Evolutionary conservation across 805 yeast species (phyloP).

Genomic region (Ogataea chonburiensis): DNA sequence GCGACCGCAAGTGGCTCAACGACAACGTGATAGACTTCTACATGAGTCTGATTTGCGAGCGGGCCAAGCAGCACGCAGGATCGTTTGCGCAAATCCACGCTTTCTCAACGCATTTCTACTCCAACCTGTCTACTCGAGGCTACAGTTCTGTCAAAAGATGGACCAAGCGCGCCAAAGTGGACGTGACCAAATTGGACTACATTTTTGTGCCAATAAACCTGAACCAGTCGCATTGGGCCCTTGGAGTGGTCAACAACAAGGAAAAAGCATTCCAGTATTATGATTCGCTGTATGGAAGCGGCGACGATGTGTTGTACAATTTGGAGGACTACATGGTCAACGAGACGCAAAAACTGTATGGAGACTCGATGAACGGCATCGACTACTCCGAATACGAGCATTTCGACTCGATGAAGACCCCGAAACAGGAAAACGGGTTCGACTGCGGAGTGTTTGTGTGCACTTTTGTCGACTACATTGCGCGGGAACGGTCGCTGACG

Average conservation of each 20-base stretch:
- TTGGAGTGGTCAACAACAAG: conserved; percentile 71
- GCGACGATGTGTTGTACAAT: conserved; percentile 42
- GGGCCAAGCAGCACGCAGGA: conserved; percentile 26
- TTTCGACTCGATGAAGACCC: conserved; percentile 41
- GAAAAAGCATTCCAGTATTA: conserved; percentile 60
- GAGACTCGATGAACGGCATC: conserved; percentile 36
- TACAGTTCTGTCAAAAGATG: conserved; percentile 79
- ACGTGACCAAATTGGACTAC: conserved; percentile 60
- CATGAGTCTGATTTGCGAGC: conserved; percentile 51
- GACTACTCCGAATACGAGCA: conserved; percentile 30
- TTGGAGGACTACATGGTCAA: conserved; percentile 61
- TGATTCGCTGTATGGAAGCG: conserved; percentile 69
- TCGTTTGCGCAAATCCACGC: conserved; percentile 48
- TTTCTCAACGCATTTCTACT: conserved; percentile 87
- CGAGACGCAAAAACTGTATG: conserved; percentile 59
- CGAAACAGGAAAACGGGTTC: conserved; percentile 84
- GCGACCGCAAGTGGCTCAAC: conserved; percentile 79
- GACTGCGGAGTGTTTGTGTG: conserved; percentile 97
- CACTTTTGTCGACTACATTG: conserved; percentile 63
- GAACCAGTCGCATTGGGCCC: conserved; percentile 86
- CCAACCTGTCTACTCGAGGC: conserved; percentile 69
- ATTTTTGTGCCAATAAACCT: conserved; percentile 86
- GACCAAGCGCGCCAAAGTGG: conserved; percentile 74
- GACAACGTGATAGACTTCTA: conserved; percentile 88
- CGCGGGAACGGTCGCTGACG: conserved; percentile 47